phyloP scores from a whole-genome alignment of 768 basidiomycete genomes.

The Guyanaporus albipodus region DNA sequence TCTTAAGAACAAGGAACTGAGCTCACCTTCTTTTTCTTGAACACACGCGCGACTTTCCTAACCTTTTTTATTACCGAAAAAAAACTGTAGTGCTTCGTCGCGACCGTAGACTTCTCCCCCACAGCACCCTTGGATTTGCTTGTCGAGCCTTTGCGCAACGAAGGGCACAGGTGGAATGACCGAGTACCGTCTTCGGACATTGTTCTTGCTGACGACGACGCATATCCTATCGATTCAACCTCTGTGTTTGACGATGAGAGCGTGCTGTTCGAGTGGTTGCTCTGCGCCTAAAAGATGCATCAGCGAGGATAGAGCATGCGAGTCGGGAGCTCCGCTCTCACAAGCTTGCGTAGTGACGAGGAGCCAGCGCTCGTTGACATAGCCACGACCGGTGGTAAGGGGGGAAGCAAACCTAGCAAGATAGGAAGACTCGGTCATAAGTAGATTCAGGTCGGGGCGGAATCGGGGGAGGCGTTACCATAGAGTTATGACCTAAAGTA shows the following conservation, averaged over 20 bases:
- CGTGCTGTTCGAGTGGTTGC: slow-evolving; percentile 5
- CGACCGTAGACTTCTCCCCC: slow-evolving; percentile 5
- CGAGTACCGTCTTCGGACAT: slow-evolving; percentile 29
- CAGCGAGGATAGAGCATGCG: not conserved
- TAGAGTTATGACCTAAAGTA: too few species aligned
- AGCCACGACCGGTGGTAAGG: not conserved
- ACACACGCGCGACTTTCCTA: slow-evolving; percentile 18
- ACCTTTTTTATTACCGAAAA: slow-evolving; percentile 22
- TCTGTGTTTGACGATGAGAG: slow-evolving; percentile 23
- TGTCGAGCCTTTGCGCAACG: slow-evolving; percentile 2
- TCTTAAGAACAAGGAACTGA: not conserved
- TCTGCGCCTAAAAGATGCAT: not conserved
- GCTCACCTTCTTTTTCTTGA: slow-evolving; percentile 27
- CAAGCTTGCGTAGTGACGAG: not conserved
- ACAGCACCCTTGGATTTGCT: slow-evolving; percentile 1
- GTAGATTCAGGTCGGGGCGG: not conserved
- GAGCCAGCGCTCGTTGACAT: not conserved
- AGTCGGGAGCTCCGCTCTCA: not conserved
- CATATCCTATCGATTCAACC: slow-evolving; percentile 15
- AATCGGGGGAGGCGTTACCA: too few species aligned
- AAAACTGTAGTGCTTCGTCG: slow-evolving; percentile 13
- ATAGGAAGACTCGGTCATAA: not conserved
- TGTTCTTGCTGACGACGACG: slow-evolving; percentile 30
- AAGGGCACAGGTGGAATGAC: slow-evolving; percentile 19
- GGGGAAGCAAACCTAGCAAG: not conserved